Evolutionary conservation across 2,329 filamentous ascomycete species (phyloP), one percentile per base, ranked within the genome.

Genomic region (Lachnellula subtilissima): DNA sequence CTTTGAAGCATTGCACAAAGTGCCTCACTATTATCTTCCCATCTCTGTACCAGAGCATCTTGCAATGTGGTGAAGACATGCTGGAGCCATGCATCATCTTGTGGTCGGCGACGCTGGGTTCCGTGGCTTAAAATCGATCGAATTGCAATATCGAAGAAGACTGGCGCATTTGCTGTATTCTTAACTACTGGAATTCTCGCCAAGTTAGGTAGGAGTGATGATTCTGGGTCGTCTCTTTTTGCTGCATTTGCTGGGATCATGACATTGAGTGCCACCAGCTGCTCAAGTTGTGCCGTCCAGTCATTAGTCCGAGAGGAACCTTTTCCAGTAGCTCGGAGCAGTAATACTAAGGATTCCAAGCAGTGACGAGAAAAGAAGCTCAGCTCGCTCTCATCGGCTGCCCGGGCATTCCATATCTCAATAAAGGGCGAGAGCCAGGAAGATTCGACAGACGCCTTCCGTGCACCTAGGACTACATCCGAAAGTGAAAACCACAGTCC

Each of bases 41-140:
- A 53, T 45, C 52, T 60, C 32, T 56, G 46, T n/a, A 57, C 50
- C 53, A 71, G 63, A n/a, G 63, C 59, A 53, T 60, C 48, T 48
- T 60, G 61, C 2, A 71, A 48, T 2, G 61, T 57, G 23, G 73
- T 70, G 53, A 79, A 79, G n/a, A 78, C 66, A 2, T 71, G 72
- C 63, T 78, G 76, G 50, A 81, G 63, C 77, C 78, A 81, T 14
- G 72, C 69, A 40, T 73, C 73, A 64, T 81, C 78, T 23, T 72
- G 66, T 7, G 71, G 72, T 60, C 76, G 72, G 39, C 73, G 68
- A 49, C 76, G 75, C 47, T 75, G 75, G 11, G 72, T 71, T 54
- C 74, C 70, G 54, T 74, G 69, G 17, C 73, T 51, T n/a, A 66
- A 74, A 15, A 78, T 70, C 37, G 74, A 74, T 37, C 74, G 72